Evolutionary conservation across 306 rosid genomes (phyloP).

Genomic region (Lithocarpus polystachyus): DNA sequence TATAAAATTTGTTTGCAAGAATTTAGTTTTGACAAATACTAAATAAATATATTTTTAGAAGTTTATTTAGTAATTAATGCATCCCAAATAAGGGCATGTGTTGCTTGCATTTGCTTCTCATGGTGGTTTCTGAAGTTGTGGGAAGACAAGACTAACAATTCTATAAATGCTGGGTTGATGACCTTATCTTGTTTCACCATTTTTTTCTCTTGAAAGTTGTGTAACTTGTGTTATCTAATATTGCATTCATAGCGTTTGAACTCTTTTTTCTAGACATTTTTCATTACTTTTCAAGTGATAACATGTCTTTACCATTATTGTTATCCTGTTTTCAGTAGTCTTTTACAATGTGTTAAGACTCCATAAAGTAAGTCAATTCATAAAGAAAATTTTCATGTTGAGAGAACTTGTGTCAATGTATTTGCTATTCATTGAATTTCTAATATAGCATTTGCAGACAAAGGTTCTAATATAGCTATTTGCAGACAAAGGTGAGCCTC

Average conservation of each 20-base stretch:
- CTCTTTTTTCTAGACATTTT: not conserved
- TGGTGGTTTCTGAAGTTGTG: not conserved
- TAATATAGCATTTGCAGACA: too few species aligned
- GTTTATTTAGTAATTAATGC: constrained; percentile 9
- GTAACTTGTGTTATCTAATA: constrained; percentile 57
- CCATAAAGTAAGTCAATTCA: too few species aligned
- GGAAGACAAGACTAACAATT: not conserved
- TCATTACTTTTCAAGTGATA: not conserved
- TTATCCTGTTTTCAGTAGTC: not conserved
- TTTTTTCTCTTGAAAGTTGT: constrained; percentile 50
- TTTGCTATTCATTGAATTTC: too few species aligned
- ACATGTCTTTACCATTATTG: not conserved
- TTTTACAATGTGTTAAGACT: too few species aligned
- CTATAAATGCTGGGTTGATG: not conserved
- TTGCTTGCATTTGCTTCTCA: not conserved
- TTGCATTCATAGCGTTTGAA: constrained; percentile 92
- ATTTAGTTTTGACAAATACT: not conserved
- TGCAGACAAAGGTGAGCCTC: constrained; percentile 99
- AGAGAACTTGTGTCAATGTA: too few species aligned
- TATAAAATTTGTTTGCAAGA: not conserved
- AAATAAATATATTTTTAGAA: not conserved
- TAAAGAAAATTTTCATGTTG: too few species aligned
- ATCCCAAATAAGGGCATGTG: constrained; percentile 2
- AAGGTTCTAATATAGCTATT: constrained; percentile 5
- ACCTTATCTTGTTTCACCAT: not conserved